Percentiles rank a stretch among this genome's conserved stretches.
phyloP scores from a whole-genome alignment of 345 rosid species.

The Chamaenerion angustifolium region DNA sequence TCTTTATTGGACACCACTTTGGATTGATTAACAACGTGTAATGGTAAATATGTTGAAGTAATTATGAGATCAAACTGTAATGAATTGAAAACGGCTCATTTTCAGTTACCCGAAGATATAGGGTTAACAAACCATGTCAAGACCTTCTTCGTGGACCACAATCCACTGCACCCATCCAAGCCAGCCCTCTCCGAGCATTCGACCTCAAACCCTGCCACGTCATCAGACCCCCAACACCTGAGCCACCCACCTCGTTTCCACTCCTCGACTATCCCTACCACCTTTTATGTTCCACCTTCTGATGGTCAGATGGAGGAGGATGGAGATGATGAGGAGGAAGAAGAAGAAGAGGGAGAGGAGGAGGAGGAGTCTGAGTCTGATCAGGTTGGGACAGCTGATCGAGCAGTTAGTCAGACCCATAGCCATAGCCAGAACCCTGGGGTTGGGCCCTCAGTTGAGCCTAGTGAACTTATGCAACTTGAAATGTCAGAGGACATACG shows the following conservation, averaged over 20 bases:
- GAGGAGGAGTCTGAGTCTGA: conserved; percentile 32
- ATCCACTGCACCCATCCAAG: conserved; percentile 36
- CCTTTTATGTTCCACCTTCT: conserved; percentile 10
- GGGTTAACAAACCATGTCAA: conserved; percentile 42
- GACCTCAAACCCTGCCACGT: conserved; percentile 49
- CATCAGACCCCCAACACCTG: conserved; percentile 22
- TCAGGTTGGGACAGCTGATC: conserved; percentile 19
- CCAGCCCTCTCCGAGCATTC: conserved; percentile 75
- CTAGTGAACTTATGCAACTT: conserved; percentile 48
- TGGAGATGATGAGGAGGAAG: conserved; percentile 25
- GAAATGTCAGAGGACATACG: conserved; percentile 79
- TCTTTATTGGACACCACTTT: too few relatives aligned
- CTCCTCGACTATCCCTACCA: conserved; percentile 22
- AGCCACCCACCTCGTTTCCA: conserved; percentile 12
- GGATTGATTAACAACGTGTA: too few relatives aligned
- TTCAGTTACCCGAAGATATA: conserved; percentile 48
- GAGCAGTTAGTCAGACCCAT: conserved; percentile 8
- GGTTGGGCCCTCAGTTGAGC: conserved; percentile 4
- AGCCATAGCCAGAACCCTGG: conserved; percentile 10
- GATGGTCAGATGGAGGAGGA: conserved; percentile 15
- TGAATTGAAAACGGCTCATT: neutral
- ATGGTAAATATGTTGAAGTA: too few relatives aligned
- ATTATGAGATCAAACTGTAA: too few relatives aligned
- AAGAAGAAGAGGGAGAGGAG: conserved; percentile 23
- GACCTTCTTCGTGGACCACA: conserved; percentile 41